These are phyloP conservation scores for Aspergillus diversus DNA, from an alignment of 495 filamentous ascomycete species.

Conservation along the genomic window DNA sequence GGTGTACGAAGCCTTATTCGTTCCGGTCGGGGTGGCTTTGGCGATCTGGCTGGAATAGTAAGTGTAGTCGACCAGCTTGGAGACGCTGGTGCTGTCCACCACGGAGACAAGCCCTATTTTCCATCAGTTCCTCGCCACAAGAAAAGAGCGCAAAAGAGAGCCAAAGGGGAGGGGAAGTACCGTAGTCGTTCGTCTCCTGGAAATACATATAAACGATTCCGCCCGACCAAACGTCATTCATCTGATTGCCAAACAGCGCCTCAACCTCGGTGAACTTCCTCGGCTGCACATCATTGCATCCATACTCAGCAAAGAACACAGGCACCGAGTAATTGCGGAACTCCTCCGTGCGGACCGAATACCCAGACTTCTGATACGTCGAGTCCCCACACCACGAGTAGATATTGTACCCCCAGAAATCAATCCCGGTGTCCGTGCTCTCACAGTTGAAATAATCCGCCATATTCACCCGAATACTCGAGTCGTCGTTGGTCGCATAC, in stretches of 20 bases:
- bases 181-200: conserved; percentile 88
- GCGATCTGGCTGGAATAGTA: conserved; percentile 73
- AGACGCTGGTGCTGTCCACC: conserved; percentile 60
- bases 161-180: conserved; percentile 43
- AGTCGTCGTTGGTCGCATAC: conserved; percentile 92
- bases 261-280: conserved; percentile 86
- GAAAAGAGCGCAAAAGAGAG: neutral
- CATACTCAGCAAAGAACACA: conserved; percentile 97
- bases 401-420: conserved; percentile 99
- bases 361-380: conserved; percentile 72
- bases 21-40: conserved; percentile 65
- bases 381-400: conserved; percentile 96
- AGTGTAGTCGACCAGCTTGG: conserved; percentile 72
- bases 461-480: conserved; percentile 73
- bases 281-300: conserved; percentile 79
- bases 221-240: conserved; percentile 86
- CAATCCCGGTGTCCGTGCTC: conserved; percentile 63
- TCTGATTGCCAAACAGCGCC: conserved; percentile 76
- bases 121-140: conserved; percentile 10
- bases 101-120: conserved; percentile 68
- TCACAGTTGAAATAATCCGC: conserved; percentile 95
- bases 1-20: conserved; percentile 67
- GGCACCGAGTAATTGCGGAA: conserved; percentile 88
- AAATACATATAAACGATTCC: conserved; percentile 99
- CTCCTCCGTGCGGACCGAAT: conserved; percentile 75